Conservation (phyloP, 2,329 filamentous ascomycete genomes). For the Nakataea oryzae region DNA sequence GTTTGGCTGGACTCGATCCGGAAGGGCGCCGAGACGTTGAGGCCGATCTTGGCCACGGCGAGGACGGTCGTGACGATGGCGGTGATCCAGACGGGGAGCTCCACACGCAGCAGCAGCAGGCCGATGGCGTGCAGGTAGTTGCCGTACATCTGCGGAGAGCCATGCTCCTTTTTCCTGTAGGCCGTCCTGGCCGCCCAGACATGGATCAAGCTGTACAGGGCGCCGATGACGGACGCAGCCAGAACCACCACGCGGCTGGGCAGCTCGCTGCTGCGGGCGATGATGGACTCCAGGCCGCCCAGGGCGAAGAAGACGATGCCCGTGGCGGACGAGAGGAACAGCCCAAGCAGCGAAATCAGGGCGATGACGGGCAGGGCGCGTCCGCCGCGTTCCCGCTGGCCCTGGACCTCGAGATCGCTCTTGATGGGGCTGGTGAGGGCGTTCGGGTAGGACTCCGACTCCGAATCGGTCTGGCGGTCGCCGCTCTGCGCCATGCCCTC, state of each 20-base stretch:
- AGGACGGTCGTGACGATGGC: slow-evolving; percentile 18
- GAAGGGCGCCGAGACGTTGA: slow-evolving; percentile 7
- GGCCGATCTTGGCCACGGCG: slow-evolving; percentile 12
- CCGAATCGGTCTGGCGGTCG: background rate
- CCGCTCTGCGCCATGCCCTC: background rate
- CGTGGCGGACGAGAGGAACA: slow-evolving; percentile 17
- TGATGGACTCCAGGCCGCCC: slow-evolving; percentile 13
- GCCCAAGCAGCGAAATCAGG: slow-evolving; percentile 15
- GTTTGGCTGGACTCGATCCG: slow-evolving; percentile 12
- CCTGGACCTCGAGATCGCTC: slow-evolving; percentile 1
- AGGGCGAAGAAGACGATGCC: slow-evolving; percentile 18
- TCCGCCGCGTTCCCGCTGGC: background rate
- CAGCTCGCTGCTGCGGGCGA: slow-evolving; percentile 11
- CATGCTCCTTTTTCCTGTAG: slow-evolving; percentile 10
- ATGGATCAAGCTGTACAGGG: slow-evolving; percentile 19
- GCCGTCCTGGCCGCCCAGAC: slow-evolving; percentile 14
- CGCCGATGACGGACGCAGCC: slow-evolving; percentile 14
- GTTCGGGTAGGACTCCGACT: background rate
- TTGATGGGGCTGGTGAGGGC: background rate
- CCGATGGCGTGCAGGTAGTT: slow-evolving; percentile 18
- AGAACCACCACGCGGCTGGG: slow-evolving; percentile 20
- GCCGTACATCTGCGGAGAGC: slow-evolving; percentile 17
- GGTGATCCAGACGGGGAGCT: slow-evolving; percentile 18
- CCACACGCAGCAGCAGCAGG: slow-evolving; percentile 17
- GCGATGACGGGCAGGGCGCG: slow-evolving; percentile 12